Evolutionary conservation across 139 green algal genomes (phyloP).

Genomic region (Pleodorina starrii): DNA sequence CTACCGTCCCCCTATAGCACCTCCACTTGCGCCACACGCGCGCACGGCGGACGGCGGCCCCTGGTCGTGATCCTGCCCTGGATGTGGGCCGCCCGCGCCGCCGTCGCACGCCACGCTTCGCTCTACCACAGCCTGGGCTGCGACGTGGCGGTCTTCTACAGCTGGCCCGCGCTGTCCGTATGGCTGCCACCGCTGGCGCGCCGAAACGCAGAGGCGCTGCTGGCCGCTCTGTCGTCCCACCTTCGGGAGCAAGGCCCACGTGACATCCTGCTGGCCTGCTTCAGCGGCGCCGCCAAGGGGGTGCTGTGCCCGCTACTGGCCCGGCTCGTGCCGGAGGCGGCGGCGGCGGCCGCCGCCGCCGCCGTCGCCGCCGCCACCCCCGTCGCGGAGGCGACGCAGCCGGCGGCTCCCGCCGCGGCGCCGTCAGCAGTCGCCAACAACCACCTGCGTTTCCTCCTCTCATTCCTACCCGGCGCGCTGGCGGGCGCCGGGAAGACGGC

Average conservation of each 20-base stretch:
- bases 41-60: background rate
- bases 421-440: background rate
- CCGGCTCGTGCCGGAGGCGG: background rate
- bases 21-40: background rate
- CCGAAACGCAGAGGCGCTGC: background rate
- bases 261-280: background rate
- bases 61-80: constrained; percentile 27
- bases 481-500: too few species aligned
- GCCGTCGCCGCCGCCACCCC: background rate
- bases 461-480: background rate
- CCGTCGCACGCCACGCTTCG: background rate
- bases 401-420: background rate
- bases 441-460: background rate
- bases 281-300: constrained; percentile 41
- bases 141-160: constrained; percentile 30
- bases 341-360: background rate
- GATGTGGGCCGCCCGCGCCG: constrained; percentile 22
- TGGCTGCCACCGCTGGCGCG: constrained; percentile 9
- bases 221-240: constrained; percentile 5
- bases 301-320: constrained; percentile 5
- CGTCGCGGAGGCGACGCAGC: background rate
- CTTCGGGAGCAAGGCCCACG: background rate
- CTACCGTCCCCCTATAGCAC: too few species aligned
- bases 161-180: constrained; percentile 27
- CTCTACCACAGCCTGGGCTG: constrained; percentile 41